phyloP scores from a whole-genome alignment of 345 rosid genomes.

The Limnanthes douglasii region DNA sequence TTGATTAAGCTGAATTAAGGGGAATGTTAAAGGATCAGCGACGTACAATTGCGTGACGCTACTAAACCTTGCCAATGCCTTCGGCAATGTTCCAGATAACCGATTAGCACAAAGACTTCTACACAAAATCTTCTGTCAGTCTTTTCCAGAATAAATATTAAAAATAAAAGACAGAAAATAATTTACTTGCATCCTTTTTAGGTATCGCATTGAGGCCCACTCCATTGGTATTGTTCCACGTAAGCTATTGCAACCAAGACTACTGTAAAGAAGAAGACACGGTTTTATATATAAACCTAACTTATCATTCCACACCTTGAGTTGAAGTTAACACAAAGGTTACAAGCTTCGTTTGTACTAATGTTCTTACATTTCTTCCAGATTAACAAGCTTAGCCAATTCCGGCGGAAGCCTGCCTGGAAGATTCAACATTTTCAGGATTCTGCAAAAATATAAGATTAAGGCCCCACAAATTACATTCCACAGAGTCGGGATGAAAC shows the following conservation, averaged over 20 bases:
- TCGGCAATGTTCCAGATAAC: constrained; percentile 41
- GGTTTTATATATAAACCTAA: too few relatives aligned
- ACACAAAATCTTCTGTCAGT: constrained; percentile 5
- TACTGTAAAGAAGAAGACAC: constrained; percentile 20
- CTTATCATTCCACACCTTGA: too few relatives aligned
- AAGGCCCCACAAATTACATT: too few relatives aligned
- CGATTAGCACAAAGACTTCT: constrained; percentile 39
- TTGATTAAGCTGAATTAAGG: too few relatives aligned
- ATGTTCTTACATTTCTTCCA: constrained; percentile 32
- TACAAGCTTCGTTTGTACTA: too few relatives aligned
- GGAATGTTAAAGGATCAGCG: too few relatives aligned
- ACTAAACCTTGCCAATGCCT: constrained; percentile 25
- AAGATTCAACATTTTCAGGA: constrained; percentile 34
- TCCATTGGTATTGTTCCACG: constrained; percentile 38
- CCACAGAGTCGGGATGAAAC: too few relatives aligned
- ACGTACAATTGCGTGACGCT: constrained; percentile 37
- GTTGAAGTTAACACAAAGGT: too few relatives aligned
- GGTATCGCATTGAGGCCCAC: constrained; percentile 35
- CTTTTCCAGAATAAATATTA: constrained; percentile 3
- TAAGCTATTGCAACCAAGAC: constrained; percentile 39
- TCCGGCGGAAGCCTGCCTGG: constrained; percentile 58
- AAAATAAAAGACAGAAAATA: too few relatives aligned
- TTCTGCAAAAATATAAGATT: too few relatives aligned
- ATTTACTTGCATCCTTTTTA: constrained; percentile 28
- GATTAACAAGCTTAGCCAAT: constrained; percentile 34